These are phyloP conservation scores for Fusarium longipes DNA, from an alignment of 2,329 filamentous ascomycete species.

Conservation along the genomic window DNA sequence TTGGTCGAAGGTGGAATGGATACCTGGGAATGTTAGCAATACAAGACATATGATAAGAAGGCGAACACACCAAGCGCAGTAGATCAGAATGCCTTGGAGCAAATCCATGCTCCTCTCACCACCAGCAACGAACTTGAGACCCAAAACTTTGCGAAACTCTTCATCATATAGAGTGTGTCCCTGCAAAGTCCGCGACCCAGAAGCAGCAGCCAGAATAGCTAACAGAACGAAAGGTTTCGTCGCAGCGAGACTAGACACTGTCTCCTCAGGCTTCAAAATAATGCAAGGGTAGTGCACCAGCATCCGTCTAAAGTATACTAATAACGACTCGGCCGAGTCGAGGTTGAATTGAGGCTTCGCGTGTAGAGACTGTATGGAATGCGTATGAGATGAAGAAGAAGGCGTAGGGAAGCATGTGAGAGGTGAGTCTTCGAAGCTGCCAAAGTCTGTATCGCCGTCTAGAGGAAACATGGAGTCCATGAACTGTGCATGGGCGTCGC, in stretches of 20 bases:
- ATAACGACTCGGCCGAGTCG: slow-evolving; percentile 61
- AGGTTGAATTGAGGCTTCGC: slow-evolving; percentile 66
- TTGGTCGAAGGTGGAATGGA: slow-evolving; percentile 65
- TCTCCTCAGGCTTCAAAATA: slow-evolving; percentile 53
- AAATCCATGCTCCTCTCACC: slow-evolving; percentile 68
- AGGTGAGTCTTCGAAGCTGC: slow-evolving; percentile 35
- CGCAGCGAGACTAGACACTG: slow-evolving; percentile 58
- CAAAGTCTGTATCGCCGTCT: slow-evolving; percentile 40
- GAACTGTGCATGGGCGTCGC: slow-evolving; percentile 56
- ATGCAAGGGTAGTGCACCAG: slow-evolving; percentile 58
- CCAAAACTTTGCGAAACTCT: slow-evolving; percentile 68
- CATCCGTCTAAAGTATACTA: slow-evolving; percentile 59
- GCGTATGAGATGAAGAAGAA: slow-evolving; percentile 46
- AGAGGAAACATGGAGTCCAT: slow-evolving; percentile 56
- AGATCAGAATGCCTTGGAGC: slow-evolving; percentile 67
- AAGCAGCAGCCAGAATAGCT: slow-evolving; percentile 63
- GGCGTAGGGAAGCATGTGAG: slow-evolving; percentile 45
- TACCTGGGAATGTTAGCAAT: slow-evolving; percentile 55
- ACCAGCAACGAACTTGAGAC: slow-evolving; percentile 65
- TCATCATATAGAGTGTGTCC: slow-evolving; percentile 66
- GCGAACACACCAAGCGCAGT: slow-evolving; percentile 63
- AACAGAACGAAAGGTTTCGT: slow-evolving; percentile 65
- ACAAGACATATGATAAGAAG: too few species aligned
- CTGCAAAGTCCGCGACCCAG: slow-evolving; percentile 60
- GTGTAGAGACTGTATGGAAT: slow-evolving; percentile 54